These are phyloP conservation scores for Phytophthora litchii DNA, from an alignment of 352 stramenopile species.

Conservation along the genomic window DNA sequence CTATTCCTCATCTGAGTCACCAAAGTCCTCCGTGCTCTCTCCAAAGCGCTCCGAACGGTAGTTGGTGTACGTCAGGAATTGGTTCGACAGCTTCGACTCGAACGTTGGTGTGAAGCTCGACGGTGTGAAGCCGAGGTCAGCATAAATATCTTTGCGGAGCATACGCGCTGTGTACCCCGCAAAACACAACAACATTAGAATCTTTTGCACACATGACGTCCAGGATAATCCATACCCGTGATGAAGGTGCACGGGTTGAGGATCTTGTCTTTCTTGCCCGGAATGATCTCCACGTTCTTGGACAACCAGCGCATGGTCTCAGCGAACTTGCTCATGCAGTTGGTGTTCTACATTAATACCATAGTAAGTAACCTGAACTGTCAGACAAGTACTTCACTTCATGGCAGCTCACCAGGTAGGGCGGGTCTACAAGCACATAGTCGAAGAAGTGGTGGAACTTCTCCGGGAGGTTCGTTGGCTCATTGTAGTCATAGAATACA, in stretches of 20 bases:
- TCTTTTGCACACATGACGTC: background rate
- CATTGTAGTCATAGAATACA: slow-evolving; percentile 70
- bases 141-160: slow-evolving; percentile 58
- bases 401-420: slow-evolving; percentile 47
- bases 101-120: slow-evolving; percentile 55
- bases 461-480: slow-evolving; percentile 45
- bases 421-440: slow-evolving; percentile 61
- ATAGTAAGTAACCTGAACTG: background rate
- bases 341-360: slow-evolving; percentile 39
- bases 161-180: slow-evolving; percentile 38
- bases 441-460: slow-evolving; percentile 68
- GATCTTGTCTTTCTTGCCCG: slow-evolving; percentile 45
- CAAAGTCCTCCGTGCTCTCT: slow-evolving; percentile 46
- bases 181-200: slow-evolving; percentile 12
- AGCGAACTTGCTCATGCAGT: slow-evolving; percentile 66
- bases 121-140: slow-evolving; percentile 56
- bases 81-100: slow-evolving; percentile 67
- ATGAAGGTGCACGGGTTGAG: slow-evolving; percentile 58
- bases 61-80: slow-evolving; percentile 69
- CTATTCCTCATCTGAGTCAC: slow-evolving; percentile 38
- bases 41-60: slow-evolving; percentile 61
- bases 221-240: slow-evolving; percentile 40
- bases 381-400: background rate
- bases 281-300: slow-evolving; percentile 39
- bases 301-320: slow-evolving; percentile 60